A percentile compares a stretch with the other conserved stretches of the same genome.
Conservation (phyloP, 2,329 filamentous ascomycete species). For the Fusarium sp. region DNA sequence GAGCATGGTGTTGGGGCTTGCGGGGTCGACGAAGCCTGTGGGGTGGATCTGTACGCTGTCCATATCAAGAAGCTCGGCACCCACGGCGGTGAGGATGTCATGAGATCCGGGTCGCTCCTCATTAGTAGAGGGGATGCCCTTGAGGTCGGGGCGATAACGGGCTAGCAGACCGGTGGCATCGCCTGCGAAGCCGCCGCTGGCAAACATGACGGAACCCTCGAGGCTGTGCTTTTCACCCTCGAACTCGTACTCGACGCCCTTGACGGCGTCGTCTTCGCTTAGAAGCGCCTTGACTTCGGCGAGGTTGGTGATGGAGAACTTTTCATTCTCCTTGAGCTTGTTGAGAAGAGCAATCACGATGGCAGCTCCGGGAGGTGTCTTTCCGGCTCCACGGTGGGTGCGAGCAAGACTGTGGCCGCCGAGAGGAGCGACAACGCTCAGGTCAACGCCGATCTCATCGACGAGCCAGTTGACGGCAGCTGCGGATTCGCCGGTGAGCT, state of each 20-base stretch:
- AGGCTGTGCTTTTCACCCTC: conserved; percentile 51
- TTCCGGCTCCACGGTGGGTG: conserved; percentile 60
- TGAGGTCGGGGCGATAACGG: conserved; percentile 65
- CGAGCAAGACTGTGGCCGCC: conserved; percentile 64
- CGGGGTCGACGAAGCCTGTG: conserved; percentile 68
- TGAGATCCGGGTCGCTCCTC: conserved; percentile 65
- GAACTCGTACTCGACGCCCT: conserved; percentile 60
- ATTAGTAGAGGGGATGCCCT: conserved; percentile 68
- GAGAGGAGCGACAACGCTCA: conserved; percentile 64
- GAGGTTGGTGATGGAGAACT: conserved; percentile 61
- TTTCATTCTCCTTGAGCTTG: conserved; percentile 56
- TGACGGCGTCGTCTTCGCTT: conserved; percentile 49
- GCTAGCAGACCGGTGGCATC: conserved; percentile 65
- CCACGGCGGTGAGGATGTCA: conserved; percentile 50
- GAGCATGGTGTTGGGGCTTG: conserved; percentile 53
- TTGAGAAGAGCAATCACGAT: conserved; percentile 64
- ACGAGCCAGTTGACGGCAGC: conserved; percentile 64
- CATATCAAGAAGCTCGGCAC: conserved; percentile 59
- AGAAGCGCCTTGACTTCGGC: conserved; percentile 63
- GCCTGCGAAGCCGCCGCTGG: conserved; percentile 68
- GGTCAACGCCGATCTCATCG: conserved; percentile 64
- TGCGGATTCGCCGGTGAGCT: conserved; percentile 58
- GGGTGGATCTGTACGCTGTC: conserved; percentile 69
- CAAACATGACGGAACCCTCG: conserved; percentile 62
- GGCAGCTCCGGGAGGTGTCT: conserved; percentile 64